These are phyloP conservation scores for Micractinium conductrix DNA, from an alignment of 139 green algal genomes.

Conservation along the genomic window DNA sequence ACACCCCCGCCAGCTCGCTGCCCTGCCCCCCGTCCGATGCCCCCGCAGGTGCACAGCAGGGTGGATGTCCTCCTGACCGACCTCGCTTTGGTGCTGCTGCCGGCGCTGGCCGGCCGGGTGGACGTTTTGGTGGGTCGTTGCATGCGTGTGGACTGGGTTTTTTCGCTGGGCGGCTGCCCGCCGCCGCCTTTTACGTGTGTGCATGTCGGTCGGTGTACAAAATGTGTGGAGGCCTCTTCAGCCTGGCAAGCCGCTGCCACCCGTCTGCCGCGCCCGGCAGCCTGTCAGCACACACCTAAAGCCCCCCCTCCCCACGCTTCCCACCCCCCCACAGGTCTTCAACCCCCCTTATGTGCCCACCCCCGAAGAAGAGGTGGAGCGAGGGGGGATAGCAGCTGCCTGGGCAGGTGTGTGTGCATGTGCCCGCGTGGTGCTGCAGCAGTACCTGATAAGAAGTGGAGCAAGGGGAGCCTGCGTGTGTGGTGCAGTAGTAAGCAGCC, in stretches of 20 bases:
- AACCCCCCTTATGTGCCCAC: conserved; percentile 98
- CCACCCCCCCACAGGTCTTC: conserved; percentile 77
- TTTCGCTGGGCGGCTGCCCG: too few relatives aligned
- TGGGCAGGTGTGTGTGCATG: too few relatives aligned
- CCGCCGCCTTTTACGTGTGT: neutral
- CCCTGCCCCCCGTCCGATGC: neutral
- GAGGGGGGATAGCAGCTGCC: conserved; percentile 70
- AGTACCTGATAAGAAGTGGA: too few relatives aligned
- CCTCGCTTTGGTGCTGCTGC: conserved; percentile 47
- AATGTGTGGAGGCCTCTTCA: too few relatives aligned
- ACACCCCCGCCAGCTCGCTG: neutral
- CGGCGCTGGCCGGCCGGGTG: conserved; percentile 39
- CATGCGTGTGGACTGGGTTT: too few relatives aligned
- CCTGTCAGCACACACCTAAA: too few relatives aligned
- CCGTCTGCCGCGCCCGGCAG: too few relatives aligned
- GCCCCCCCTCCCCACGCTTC: neutral
- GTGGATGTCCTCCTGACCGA: conserved; percentile 62
- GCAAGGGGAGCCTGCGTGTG: too few relatives aligned
- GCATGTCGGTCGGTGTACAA: neutral
- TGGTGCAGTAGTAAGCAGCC: too few relatives aligned
- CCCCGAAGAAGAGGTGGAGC: conserved; percentile 85
- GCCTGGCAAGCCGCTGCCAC: too few relatives aligned
- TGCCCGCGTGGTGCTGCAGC: too few relatives aligned
- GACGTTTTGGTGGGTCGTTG: conserved; percentile 63
- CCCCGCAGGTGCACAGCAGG: conserved; percentile 40